These are phyloP conservation scores for Fraxinus velutina DNA, from an alignment of 305 asterid species.

Conservation along the genomic window DNA sequence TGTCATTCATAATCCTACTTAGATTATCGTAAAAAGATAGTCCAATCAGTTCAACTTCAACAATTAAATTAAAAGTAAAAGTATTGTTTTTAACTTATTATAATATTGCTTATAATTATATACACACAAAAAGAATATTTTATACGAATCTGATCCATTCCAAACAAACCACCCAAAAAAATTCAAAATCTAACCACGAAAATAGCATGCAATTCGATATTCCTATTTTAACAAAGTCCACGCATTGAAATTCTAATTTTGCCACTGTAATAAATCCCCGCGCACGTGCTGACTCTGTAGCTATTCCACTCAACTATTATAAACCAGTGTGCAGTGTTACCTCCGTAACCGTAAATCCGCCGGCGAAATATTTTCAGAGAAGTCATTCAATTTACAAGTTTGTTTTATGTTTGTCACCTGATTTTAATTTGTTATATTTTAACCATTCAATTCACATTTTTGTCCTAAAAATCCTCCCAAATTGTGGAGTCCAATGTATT, in stretches of 20 bases:
- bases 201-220: neutral
- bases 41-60: neutral
- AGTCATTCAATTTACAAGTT: neutral
- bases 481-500: neutral
- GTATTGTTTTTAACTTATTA: neutral
- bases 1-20: neutral
- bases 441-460: neutral
- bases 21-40: neutral
- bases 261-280: conserved; percentile 9
- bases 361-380: neutral
- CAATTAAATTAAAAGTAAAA: neutral
- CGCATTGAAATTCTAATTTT: neutral
- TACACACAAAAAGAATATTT: neutral
- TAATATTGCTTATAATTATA: neutral
- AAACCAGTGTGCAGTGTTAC: conserved; percentile 7
- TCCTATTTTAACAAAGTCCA: neutral
- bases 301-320: conserved; percentile 19
- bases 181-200: conserved; percentile 6
- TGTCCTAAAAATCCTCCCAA: neutral
- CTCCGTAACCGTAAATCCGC: conserved; percentile 8
- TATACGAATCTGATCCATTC: neutral
- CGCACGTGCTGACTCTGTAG: conserved; percentile 34
- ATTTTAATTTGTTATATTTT: neutral
- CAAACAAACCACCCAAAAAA: conserved; percentile 17
- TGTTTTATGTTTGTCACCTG: neutral